Evolutionary conservation across 169 alveolate genomes (phyloP).

Genomic region (Plasmodium relictum): DNA sequence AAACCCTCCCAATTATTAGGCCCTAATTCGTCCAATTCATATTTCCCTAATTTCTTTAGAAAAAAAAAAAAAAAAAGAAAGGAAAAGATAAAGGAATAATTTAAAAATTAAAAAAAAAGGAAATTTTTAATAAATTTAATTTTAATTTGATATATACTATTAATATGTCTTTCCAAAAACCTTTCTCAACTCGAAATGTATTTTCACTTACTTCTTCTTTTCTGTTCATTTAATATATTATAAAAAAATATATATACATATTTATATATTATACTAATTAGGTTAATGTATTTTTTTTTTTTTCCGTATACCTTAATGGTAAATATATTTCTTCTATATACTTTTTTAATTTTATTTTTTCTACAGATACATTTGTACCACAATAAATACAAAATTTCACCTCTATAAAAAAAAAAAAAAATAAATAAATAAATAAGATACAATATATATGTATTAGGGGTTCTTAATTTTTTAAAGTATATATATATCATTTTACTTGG

Average conservation of each 20-base stretch:
- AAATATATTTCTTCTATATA: conserved; percentile 74
- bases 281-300: neutral
- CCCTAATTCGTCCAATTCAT: conserved; percentile 67
- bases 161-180: conserved; percentile 65
- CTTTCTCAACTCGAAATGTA: conserved; percentile 59
- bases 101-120: neutral
- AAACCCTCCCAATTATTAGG: conserved; percentile 66
- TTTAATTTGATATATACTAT: conserved; percentile 24
- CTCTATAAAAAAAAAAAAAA: conserved; percentile 4
- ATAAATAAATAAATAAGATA: conserved; percentile 6
- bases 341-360: conserved; percentile 64
- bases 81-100: neutral
- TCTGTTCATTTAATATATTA: conserved; percentile 1
- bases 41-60: conserved; percentile 59
- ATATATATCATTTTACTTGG: conserved; percentile 45
- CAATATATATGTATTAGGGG: neutral
- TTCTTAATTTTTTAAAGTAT: neutral
- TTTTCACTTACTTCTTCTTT: conserved; percentile 71
- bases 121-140: neutral
- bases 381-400: conserved; percentile 65
- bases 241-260: conserved; percentile 24
- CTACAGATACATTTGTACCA: conserved; percentile 63
- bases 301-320: conserved; percentile 35
- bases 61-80: conserved; percentile 14
- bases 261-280: neutral